Percentiles rank a stretch among this genome's conserved stretches.
Evolutionary conservation across 2,329 filamentous ascomycete genomes (phyloP).

Genomic region (Aspergillus fumigatiaffinis): DNA sequence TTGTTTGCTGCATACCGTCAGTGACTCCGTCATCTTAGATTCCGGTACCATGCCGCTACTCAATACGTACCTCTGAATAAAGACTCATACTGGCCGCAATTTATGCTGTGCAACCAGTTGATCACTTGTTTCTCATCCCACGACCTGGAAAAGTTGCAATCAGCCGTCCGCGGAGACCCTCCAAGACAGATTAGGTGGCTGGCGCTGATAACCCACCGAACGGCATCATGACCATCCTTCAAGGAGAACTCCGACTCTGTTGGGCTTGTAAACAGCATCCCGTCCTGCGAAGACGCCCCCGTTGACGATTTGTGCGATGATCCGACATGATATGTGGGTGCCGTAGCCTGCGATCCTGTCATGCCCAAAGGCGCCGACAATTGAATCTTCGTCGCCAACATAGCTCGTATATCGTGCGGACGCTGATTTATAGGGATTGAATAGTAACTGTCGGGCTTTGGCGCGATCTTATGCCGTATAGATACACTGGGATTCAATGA

Average conservation of each 20-base stretch:
- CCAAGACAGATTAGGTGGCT: not conserved
- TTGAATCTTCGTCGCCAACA: slow-evolving; percentile 42
- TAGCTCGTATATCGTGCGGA: slow-evolving; percentile 11
- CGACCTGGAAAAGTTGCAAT: slow-evolving; percentile 40
- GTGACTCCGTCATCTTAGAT: slow-evolving; percentile 12
- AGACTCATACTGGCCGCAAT: slow-evolving; percentile 89
- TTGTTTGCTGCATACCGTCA: slow-evolving; percentile 62
- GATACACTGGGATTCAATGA: not conserved
- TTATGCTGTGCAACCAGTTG: slow-evolving; percentile 85
- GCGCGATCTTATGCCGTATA: not conserved
- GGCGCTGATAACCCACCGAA: slow-evolving; percentile 52
- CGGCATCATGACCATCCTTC: slow-evolving; percentile 67
- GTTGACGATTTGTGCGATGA: slow-evolving; percentile 26
- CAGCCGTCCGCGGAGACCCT: not conserved
- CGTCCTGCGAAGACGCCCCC: slow-evolving; percentile 29
- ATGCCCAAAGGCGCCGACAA: slow-evolving; percentile 32
- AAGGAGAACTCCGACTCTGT: slow-evolving; percentile 87
- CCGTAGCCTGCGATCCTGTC: slow-evolving; percentile 31
- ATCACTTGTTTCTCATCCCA: slow-evolving; percentile 92
- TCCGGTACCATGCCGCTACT: not conserved
- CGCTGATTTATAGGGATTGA: not conserved
- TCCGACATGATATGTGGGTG: slow-evolving; percentile 29
- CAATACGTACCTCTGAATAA: slow-evolving; percentile 64
- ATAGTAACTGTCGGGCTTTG: not conserved
- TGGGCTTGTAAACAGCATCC: slow-evolving; percentile 64